Percentiles rank a stretch among this genome's conserved stretches.
These are phyloP conservation scores for Metschnikowia arizonensis DNA, from an alignment of 805 yeast genomes.

Conservation along the genomic window DNA sequence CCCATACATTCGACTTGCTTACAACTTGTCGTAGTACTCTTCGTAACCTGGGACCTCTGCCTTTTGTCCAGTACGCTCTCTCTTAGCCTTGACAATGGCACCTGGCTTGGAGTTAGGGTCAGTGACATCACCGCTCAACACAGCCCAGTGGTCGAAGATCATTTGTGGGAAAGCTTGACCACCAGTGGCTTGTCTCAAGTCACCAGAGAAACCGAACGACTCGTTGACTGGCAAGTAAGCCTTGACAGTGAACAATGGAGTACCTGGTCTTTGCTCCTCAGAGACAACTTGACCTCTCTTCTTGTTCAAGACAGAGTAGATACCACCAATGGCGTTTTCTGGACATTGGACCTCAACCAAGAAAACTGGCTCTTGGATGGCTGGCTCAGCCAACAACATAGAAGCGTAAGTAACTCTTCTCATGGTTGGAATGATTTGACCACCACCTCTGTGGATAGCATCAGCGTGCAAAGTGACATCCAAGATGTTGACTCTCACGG, in stretches of 20 bases:
- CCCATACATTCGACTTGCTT: slow-evolving; percentile 25
- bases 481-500: slow-evolving; percentile 94
- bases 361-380: slow-evolving; percentile 98
- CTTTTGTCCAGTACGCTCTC: slow-evolving; percentile 97
- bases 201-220: slow-evolving; percentile 99
- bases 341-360: slow-evolving; percentile 99
- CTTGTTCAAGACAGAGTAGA: slow-evolving; percentile 98
- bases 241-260: slow-evolving; percentile 99
- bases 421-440: slow-evolving; percentile 99
- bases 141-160: slow-evolving; percentile 98
- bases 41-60: slow-evolving; percentile 98
- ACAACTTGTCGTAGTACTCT: slow-evolving; percentile 95
- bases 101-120: slow-evolving; percentile 72
- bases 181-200: slow-evolving; percentile 99
- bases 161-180: slow-evolving; percentile 99
- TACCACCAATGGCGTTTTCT: slow-evolving; percentile 99
- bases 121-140: slow-evolving; percentile 86
- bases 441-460: slow-evolving; percentile 99
- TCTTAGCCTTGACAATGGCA: slow-evolving; percentile 54
- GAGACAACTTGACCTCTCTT: slow-evolving; percentile 99
- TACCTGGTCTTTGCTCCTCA: slow-evolving; percentile 99
- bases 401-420: slow-evolving; percentile 99
- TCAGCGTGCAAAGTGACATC: slow-evolving; percentile 99
- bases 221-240: slow-evolving; percentile 99
- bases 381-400: slow-evolving; percentile 96